phyloP scores from a whole-genome alignment of 169 alveolate species.

The Babesia gibsoni region DNA sequence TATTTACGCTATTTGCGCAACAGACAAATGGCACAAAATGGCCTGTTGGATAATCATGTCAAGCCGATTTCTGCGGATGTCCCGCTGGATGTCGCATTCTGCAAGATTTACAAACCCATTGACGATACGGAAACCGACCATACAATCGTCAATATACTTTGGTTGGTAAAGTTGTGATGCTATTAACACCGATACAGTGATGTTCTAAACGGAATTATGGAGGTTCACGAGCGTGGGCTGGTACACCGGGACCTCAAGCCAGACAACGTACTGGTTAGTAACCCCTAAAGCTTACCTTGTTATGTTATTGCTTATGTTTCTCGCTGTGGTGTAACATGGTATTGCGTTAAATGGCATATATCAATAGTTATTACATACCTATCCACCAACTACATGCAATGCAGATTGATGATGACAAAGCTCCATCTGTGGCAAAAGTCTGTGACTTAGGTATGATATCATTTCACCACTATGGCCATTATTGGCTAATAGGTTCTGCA shows the following conservation, averaged over 20 bases:
- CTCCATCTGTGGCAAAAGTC: slow-evolving; percentile 61
- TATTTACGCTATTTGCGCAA: slow-evolving; percentile 24
- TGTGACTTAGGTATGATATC: slow-evolving; percentile 67
- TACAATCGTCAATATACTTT: not conserved
- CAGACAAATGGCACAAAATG: not conserved
- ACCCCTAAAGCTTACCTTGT: not conserved
- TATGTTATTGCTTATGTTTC: not conserved
- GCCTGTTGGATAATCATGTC: not conserved
- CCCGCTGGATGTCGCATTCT: not conserved
- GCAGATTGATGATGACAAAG: slow-evolving; percentile 63
- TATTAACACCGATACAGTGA: slow-evolving; percentile 37
- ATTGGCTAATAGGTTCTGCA: slow-evolving; percentile 2
- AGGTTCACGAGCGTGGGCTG: slow-evolving; percentile 63
- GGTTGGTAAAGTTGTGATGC: not conserved
- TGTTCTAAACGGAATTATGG: slow-evolving; percentile 63
- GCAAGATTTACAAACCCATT: not conserved
- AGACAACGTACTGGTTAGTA: slow-evolving; percentile 68
- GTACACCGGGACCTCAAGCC: slow-evolving; percentile 76
- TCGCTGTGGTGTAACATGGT: too few species aligned
- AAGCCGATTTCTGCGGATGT: not conserved
- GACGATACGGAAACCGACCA: not conserved
- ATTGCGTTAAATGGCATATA: too few species aligned
- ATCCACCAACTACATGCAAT: not conserved
- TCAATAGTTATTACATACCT: not conserved
- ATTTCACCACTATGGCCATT: not conserved